These are phyloP conservation scores for Beauveria scarabaeidicola DNA, from an alignment of 2,329 filamentous ascomycete genomes.

Conservation along the genomic window DNA sequence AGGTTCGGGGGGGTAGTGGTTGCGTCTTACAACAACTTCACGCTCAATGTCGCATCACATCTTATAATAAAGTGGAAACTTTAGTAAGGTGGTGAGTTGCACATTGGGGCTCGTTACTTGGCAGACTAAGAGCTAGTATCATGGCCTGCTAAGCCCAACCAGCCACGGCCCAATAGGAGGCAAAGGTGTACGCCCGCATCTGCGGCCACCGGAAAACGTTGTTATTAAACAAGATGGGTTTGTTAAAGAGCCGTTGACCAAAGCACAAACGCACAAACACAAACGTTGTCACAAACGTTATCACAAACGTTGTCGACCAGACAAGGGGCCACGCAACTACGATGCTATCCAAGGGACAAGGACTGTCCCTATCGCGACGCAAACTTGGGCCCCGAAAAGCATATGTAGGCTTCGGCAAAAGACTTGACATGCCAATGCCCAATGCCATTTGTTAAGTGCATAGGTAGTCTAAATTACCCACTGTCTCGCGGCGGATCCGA, in stretches of 20 bases:
- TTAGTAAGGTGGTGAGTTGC: constrained; percentile 10
- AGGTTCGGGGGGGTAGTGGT: constrained; percentile 3
- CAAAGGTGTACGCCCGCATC: neutral
- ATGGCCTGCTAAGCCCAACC: neutral
- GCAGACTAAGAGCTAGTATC: constrained; percentile 11
- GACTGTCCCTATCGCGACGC: no score
- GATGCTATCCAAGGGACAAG: neutral
- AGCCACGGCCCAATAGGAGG: neutral
- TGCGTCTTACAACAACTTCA: constrained; percentile 8
- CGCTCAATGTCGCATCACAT: neutral
- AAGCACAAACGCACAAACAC: no score
- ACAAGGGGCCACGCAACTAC: no score
- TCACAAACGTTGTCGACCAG: no score
- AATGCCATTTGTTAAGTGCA: neutral
- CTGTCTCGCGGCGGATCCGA: constrained; percentile 7
- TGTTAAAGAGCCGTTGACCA: neutral
- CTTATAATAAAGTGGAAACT: constrained; percentile 11
- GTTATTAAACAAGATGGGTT: neutral
- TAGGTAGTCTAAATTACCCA: neutral
- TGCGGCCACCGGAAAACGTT: neutral
- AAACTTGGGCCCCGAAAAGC: neutral
- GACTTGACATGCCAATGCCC: neutral
- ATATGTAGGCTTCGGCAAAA: neutral
- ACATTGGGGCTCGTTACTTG: neutral
- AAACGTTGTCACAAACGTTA: no score